Evolutionary conservation across 352 stramenopile genomes (phyloP), one percentile per base, ranked within the genome.

Genomic region (Phytophthora tentaculata): DNA sequence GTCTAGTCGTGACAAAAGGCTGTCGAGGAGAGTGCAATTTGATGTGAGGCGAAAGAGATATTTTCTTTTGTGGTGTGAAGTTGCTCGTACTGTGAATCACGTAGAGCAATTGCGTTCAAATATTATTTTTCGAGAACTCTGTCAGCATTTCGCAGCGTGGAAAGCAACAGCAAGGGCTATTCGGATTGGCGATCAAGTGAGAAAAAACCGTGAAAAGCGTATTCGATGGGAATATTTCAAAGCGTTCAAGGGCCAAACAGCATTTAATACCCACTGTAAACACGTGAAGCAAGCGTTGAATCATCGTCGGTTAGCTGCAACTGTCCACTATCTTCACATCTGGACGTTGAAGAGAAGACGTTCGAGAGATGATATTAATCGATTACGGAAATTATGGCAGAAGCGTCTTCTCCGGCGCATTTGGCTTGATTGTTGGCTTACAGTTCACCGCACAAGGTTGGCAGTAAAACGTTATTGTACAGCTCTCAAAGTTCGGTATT

Each of bases 41-140:
- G 58, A 64, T 20, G 43, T 80, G 2, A 59, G 59, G 2, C 48
- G 73, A 13, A 75, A 45, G 24, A 56, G 61, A 29, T 75, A 67
- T 55, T 71, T 80, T 52, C 24, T 64, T 23, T 55, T 75, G 53
- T 80, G 73, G 69, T 71, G 53, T 32, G 57, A 75, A 55, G 73
- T 68, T 16, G 53, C 56, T 50, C 69, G 49, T 37, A 54, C n/a
- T 23, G 26, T 41, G n/a, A 49, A 28, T 24, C 37, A 56, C 13
- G 61, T 69, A 9, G 44, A 61, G 13, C 51, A 23, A 20, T 32
- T 77, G 22, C 69, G 41, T 1, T 44, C 3, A 6, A 69, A 64
- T 57, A 41, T 68, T 7, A 23, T 35, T 24, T 62, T 2, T 56
- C 64, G 66, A 20, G 29, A 19, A 32, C 23, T 80, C 7, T 20